Conservation (phyloP, 352 stramenopile species). For the Pythium aquatile region DNA sequence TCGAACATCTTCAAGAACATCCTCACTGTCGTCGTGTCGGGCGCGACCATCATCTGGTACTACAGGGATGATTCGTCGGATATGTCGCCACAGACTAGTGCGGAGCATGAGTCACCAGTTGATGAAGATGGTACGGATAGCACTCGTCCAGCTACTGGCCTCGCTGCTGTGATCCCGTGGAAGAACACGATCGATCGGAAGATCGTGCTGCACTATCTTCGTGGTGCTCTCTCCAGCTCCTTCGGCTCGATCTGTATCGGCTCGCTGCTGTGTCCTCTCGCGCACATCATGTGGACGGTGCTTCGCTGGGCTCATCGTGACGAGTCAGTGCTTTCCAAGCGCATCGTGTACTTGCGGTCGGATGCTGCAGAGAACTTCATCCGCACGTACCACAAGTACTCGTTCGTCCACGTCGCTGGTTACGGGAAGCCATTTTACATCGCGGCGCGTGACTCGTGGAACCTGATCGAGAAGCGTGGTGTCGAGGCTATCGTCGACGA, state of each 20-base stretch:
- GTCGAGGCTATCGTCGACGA: conserved; percentile 86
- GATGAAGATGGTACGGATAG: conserved; percentile 13
- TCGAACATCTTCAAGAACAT: conserved; percentile 87
- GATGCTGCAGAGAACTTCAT: conserved; percentile 74
- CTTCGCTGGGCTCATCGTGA: conserved; percentile 73
- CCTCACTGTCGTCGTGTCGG: conserved; percentile 73
- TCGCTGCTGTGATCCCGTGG: conserved; percentile 13
- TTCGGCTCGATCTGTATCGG: conserved; percentile 85
- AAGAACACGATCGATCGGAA: conserved; percentile 35
- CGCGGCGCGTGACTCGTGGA: conserved; percentile 73
- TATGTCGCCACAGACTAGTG: conserved; percentile 41
- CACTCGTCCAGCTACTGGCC: background rate
- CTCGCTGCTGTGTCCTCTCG: conserved; percentile 74
- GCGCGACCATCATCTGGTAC: conserved; percentile 85
- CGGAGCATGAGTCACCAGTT: conserved; percentile 37
- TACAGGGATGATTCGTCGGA: conserved; percentile 73
- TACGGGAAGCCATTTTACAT: conserved; percentile 83
- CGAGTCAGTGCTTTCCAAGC: conserved; percentile 59
- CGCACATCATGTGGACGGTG: conserved; percentile 75
- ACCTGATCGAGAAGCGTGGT: conserved; percentile 72
- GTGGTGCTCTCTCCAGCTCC: conserved; percentile 61
- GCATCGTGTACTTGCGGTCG: conserved; percentile 61
- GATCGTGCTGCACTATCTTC: conserved; percentile 70
- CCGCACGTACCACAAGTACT: conserved; percentile 85
- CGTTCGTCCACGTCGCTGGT: conserved; percentile 77